Percentiles rank a stretch among this genome's conserved stretches.
phyloP scores from a whole-genome alignment of 1,139 yeast genomes.

The Nakaseomyces sp. region DNA sequence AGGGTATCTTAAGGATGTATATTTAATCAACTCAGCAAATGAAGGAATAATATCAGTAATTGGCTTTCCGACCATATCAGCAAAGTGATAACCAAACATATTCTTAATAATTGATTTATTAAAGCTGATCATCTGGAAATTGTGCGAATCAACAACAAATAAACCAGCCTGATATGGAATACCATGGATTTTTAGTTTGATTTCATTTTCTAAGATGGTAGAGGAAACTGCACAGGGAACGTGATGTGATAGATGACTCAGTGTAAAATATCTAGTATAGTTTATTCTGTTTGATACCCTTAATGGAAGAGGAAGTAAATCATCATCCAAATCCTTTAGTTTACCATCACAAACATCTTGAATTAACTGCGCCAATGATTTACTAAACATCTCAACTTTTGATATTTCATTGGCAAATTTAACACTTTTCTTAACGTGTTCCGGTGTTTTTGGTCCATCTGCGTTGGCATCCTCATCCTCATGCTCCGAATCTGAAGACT shows the following conservation, averaged over 20 bases:
- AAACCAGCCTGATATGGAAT: constrained; percentile 85
- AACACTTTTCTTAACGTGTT: constrained; percentile 24
- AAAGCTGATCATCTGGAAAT: constrained; percentile 34
- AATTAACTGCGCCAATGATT: constrained; percentile 27
- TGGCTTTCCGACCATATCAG: constrained; percentile 44
- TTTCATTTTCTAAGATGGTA: constrained; percentile 40
- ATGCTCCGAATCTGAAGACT: constrained; percentile 3
- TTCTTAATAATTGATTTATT: constrained; percentile 73
- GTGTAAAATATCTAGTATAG: constrained; percentile 52
- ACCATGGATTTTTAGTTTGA: constrained; percentile 54
- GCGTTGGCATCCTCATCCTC: constrained; percentile 7
- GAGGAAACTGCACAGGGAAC: constrained; percentile 68
- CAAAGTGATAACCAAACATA: constrained; percentile 55
- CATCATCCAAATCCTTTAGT: constrained; percentile 29
- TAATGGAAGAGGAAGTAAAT: constrained; percentile 33
- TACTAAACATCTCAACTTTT: constrained; percentile 23
- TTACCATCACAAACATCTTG: constrained; percentile 22
- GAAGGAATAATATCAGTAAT: constrained; percentile 59
- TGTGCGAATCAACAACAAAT: constrained; percentile 44
- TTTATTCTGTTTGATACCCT: constrained; percentile 42
- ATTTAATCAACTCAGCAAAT: constrained; percentile 46
- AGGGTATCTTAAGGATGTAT: constrained; percentile 41
- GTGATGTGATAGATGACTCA: constrained; percentile 38
- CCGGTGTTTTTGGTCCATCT: background rate
- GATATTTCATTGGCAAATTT: constrained; percentile 27